Base-by-base conservation (phyloP, 192 early-diverging fungal species). In the Coemansia aciculifera region DNA sequence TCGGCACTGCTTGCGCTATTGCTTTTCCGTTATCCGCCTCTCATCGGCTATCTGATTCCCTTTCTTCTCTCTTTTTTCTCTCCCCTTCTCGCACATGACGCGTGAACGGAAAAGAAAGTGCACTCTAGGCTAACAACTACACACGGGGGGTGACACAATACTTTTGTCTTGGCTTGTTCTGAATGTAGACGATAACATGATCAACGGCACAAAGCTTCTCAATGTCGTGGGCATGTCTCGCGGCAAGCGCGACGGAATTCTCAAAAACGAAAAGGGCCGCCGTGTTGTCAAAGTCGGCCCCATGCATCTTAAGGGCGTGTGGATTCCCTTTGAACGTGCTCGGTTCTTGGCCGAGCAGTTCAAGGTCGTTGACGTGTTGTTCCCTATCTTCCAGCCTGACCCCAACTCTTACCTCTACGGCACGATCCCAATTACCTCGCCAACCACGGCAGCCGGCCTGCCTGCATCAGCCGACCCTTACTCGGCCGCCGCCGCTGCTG, bases 161-260 rank as follows among this genome's bases (percentile, higher is more conserved):
- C 56, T 36, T 69, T 64, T 74, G 17, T 52, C 24, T 27, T 69
- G 52, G 38, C 24, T n/a, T 27, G n/a, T 23, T 24, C 9, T 48
- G 36, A 37, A 34, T 75, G 66, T 83, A 90, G 92, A 94, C 66
- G 91, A 94, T 74, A 85, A 92, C 64, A 92, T 92, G 89, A 89
- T 93, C 46, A 93, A 94, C 75, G 91, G 92, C 36, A 94, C 92
- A 15, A 94, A 94, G 74, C 83, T 94, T 56, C 84, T 94, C 29
- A 94, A 94, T 76, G 91, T 94, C 23, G 89, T 89, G 17, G 91
- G 91, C 48, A 93, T 94, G 91, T 90, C 92, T 57, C 89, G 92
- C 27, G 92, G 92, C 56, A 92, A 92, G 73, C 83, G 92, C 40
- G 92, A 94, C 65, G 91, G 90, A 2, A 93, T 94, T 54, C 83